Conservation (phyloP, 495 filamentous ascomycete genomes). For the Penicillium psychrofluorescens region DNA sequence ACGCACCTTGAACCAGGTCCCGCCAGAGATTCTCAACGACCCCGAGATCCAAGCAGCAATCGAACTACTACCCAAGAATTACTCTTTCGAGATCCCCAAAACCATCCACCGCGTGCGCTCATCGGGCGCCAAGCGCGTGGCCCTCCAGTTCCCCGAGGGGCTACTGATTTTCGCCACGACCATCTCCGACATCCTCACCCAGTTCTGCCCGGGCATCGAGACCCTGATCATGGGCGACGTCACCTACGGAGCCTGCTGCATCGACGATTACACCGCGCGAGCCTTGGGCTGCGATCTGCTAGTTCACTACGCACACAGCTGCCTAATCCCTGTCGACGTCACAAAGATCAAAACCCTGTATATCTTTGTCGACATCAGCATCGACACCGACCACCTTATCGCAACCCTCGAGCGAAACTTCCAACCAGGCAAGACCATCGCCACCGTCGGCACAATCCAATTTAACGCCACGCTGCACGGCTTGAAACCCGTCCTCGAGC, state of each 20-base stretch:
- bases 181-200: slow-evolving; percentile 91
- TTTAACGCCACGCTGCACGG: slow-evolving; percentile 96
- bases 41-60: slow-evolving; percentile 85
- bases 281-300: slow-evolving; percentile 91
- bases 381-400: slow-evolving; percentile 81
- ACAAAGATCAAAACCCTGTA: slow-evolving; percentile 95
- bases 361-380: slow-evolving; percentile 96
- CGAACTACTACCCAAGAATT: slow-evolving; percentile 80
- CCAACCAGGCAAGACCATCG: slow-evolving; percentile 71
- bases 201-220: slow-evolving; percentile 85
- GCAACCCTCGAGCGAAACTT: slow-evolving; percentile 89
- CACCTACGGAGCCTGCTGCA: slow-evolving; percentile 97
- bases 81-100: slow-evolving; percentile 97
- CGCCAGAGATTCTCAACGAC: slow-evolving; percentile 77
- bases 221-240: slow-evolving; percentile 99
- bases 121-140: slow-evolving; percentile 67
- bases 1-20: slow-evolving; percentile 81
- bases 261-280: slow-evolving; percentile 95
- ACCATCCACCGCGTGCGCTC: slow-evolving; percentile 91
- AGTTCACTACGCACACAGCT: slow-evolving; percentile 96
- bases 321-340: slow-evolving; percentile 89
- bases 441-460: slow-evolving; percentile 94
- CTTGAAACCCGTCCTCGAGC: slow-evolving; percentile 64
- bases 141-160: slow-evolving; percentile 93
- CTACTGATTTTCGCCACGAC: slow-evolving; percentile 94